Evolutionary conservation across 768 basidiomycete species (phyloP).

Genomic region (Lyophyllum decastes): DNA sequence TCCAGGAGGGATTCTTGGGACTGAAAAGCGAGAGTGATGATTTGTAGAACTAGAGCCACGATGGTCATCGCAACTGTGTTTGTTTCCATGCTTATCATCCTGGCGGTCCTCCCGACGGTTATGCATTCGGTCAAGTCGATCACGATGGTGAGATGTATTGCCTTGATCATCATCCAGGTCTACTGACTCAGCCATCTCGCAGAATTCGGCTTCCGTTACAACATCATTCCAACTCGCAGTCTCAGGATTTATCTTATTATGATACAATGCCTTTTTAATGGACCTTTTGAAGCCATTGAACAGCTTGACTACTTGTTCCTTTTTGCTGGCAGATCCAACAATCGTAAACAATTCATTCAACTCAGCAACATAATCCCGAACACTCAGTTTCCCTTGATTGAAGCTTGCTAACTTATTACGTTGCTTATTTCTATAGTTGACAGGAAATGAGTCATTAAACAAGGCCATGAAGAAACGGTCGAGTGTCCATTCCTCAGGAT

Average conservation of each 20-base stretch:
- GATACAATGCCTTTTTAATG: conserved; percentile 31
- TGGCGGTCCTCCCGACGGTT: background rate
- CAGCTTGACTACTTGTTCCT: conserved; percentile 31
- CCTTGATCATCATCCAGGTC: background rate
- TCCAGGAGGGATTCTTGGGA: background rate
- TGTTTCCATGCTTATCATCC: background rate
- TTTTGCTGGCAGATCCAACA: conserved; percentile 25
- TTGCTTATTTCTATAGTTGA: conserved; percentile 28
- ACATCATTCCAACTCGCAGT: conserved; percentile 26
- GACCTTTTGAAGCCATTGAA: conserved; percentile 30
- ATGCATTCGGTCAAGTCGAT: background rate
- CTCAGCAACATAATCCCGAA: conserved; percentile 30
- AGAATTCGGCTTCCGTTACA: conserved; percentile 20
- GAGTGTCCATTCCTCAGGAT: background rate
- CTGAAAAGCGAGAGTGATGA: background rate
- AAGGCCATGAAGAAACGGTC: conserved; percentile 3
- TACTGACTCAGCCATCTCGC: conserved; percentile 24
- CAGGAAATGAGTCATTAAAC: conserved; percentile 13
- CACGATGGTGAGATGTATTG: background rate
- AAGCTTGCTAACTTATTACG: conserved; percentile 18
- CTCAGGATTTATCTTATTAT: conserved; percentile 26
- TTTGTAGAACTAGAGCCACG: background rate
- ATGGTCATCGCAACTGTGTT: background rate
- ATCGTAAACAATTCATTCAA: conserved; percentile 28
- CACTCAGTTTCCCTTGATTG: conserved; percentile 24